These are phyloP conservation scores for Neurospora sublineolata DNA, from an alignment of 495 filamentous ascomycete genomes.

Conservation along the genomic window DNA sequence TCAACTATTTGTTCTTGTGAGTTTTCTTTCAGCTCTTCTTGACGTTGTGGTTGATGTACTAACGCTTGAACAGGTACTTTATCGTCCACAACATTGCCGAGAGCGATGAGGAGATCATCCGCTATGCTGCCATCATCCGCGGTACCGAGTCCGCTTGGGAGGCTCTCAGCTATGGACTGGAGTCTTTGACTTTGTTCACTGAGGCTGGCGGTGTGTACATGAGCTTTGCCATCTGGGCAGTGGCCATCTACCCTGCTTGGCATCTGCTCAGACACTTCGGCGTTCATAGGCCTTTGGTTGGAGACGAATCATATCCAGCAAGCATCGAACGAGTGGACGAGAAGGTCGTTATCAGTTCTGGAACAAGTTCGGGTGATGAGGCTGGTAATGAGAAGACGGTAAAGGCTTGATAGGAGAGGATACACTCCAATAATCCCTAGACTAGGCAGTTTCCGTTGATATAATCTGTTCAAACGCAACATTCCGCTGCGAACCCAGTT, in stretches of 20 bases:
- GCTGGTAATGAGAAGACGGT: neutral
- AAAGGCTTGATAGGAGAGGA: neutral
- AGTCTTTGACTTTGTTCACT: slow-evolving; percentile 45
- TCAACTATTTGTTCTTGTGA: slow-evolving; percentile 53
- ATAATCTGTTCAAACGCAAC: too few species aligned
- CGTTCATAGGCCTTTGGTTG: neutral
- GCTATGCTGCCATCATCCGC: slow-evolving; percentile 48
- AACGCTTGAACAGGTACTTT: slow-evolving; percentile 39
- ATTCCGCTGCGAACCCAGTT: too few species aligned
- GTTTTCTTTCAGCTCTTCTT: slow-evolving; percentile 2
- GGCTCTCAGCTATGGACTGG: slow-evolving; percentile 50
- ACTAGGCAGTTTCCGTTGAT: too few species aligned
- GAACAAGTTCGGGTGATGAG: neutral
- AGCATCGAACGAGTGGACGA: neutral
- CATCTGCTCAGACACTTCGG: slow-evolving; percentile 44
- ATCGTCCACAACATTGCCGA: slow-evolving; percentile 47
- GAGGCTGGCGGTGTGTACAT: slow-evolving; percentile 48
- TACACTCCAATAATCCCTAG: too few species aligned
- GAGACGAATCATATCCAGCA: neutral
- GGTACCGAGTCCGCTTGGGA: slow-evolving; percentile 54
- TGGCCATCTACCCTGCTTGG: slow-evolving; percentile 49
- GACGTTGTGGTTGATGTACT: neutral
- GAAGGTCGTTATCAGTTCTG: neutral
- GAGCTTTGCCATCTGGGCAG: slow-evolving; percentile 51
- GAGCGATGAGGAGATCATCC: slow-evolving; percentile 44